Evolutionary conservation across 75 land plant species (phyloP).

Genomic region (Azolla pinnata): DNA sequence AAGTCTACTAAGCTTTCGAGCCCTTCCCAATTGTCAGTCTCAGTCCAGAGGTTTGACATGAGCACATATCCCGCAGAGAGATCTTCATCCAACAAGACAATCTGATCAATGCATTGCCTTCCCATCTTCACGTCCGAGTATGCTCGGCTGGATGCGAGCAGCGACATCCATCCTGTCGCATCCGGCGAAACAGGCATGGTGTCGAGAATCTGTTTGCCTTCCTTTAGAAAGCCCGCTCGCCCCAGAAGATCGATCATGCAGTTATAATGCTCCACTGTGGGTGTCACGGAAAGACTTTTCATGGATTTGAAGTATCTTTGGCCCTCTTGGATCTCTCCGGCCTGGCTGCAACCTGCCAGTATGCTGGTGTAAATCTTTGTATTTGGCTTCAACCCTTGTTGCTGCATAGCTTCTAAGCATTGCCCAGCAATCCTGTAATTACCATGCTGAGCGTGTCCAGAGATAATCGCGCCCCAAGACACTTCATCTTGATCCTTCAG

Average conservation of each 20-base stretch:
- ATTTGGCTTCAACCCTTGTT: too few species aligned
- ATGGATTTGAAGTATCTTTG: constrained; percentile 28
- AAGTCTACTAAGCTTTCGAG: too few species aligned
- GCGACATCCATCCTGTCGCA: constrained; percentile 46
- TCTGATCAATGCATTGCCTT: too few species aligned
- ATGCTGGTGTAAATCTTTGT: too few species aligned
- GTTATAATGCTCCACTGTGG: constrained; percentile 47
- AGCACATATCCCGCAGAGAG: too few species aligned
- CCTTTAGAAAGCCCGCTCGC: constrained; percentile 50
- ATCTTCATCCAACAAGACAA: too few species aligned
- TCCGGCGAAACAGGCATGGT: constrained; percentile 38
- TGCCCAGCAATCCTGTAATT: too few species aligned
- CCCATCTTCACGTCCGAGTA: too few species aligned
- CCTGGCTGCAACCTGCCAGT: constrained; percentile 52
- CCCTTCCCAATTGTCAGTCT: too few species aligned
- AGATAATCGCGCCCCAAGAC: constrained; percentile 30
- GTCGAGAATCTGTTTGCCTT: constrained; percentile 39
- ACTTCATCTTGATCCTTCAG: constrained; percentile 6
- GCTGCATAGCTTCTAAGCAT: constrained; percentile 8
- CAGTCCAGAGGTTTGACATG: too few species aligned
- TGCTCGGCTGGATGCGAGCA: too few species aligned
- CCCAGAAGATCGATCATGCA: constrained; percentile 65
- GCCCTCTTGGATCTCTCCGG: constrained; percentile 38
- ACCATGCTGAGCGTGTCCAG: constrained; percentile 16
- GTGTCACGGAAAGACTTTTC: constrained; percentile 24